These are phyloP conservation scores for Mortierella sp. DNA, from an alignment of 371 early-diverging fungal species.

Conservation along the genomic window DNA sequence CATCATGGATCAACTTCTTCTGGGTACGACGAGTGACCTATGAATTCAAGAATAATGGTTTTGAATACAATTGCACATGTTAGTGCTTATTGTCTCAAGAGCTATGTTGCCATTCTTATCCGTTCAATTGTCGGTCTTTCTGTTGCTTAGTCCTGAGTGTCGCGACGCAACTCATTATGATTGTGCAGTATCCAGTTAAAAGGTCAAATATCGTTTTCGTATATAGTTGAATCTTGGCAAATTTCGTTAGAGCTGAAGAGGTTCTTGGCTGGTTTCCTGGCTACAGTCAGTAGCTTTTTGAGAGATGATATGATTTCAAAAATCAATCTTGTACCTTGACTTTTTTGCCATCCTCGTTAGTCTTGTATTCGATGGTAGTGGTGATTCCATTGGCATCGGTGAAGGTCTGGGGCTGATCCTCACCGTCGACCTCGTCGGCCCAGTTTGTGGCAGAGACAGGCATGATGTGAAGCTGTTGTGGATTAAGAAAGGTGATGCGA, in stretches of 20 bases:
- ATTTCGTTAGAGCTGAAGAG: too few relatives aligned
- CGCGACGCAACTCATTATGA: conserved; percentile 1
- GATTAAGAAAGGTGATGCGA: conserved; percentile 24
- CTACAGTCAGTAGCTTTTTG: too few relatives aligned
- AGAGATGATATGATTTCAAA: conserved; percentile 2
- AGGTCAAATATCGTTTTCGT: neutral
- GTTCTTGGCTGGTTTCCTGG: too few relatives aligned
- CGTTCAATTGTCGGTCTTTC: neutral
- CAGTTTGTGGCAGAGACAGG: conserved; percentile 64
- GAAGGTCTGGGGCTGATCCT: conserved; percentile 70
- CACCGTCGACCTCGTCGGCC: conserved; percentile 82
- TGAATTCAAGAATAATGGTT: neutral
- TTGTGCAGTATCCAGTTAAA: neutral
- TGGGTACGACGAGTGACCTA: conserved; percentile 87
- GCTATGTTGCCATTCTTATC: neutral
- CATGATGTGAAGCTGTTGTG: conserved; percentile 35
- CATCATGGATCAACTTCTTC: conserved; percentile 81
- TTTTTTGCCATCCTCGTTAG: conserved; percentile 90
- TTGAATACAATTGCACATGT: neutral
- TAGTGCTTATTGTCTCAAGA: neutral
- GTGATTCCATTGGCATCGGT: conserved; percentile 89
- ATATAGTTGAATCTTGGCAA: neutral
- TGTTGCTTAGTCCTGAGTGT: too few relatives aligned
- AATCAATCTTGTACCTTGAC: conserved; percentile 75
- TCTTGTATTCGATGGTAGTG: conserved; percentile 82